Base-by-base conservation (phyloP, 306 rosid genomes). In the Vachellia collinsii region DNA sequence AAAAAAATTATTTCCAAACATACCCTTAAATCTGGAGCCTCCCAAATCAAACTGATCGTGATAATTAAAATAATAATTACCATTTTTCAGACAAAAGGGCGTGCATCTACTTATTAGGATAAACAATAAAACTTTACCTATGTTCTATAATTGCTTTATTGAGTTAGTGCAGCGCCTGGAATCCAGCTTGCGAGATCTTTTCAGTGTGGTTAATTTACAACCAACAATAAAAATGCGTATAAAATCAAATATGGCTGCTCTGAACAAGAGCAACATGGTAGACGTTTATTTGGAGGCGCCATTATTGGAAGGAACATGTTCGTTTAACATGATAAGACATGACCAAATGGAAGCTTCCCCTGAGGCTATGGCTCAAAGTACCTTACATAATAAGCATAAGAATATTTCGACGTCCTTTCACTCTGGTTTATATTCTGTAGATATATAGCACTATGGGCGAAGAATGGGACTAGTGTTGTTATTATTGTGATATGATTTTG, bases 161-260 rank as follows among this genome's bases (percentile, higher is more conserved):
- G 56, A 72, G 64, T 77, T 76, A 53, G 22, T 79, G 61, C 63
- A 51, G 38, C 16, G 29, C 56, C 69, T 43, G 85, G 87, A 76
- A 78, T 85, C 81, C 66, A 83, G 72, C 78, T 76, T 34, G 79
- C 75, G 80, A 83, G 80, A 73, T 78, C 80, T 56, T 82, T 42
- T 70, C 34, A 29, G 34, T 19, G 38, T 43, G 72, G 63, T 74
- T 62, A 72, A 73, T 58, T 47, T 80, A 56, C 46, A 70, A 44
- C 22, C 71, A 37, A 1, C 63, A 78, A 29, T 29, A 88, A 76
- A 16, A 80, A 79, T 36, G 54, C 29, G 73, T 68, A 65, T 81
- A 39, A 75, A 76, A 72, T 71, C 74, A 70, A 44, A 47, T 74
- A 50, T 67, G 77, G 83, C 48, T 34, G 72, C 77, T 65, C 51